These are phyloP conservation scores for Logfia minima DNA, from an alignment of 129 eudicot species.

Conservation along the genomic window DNA sequence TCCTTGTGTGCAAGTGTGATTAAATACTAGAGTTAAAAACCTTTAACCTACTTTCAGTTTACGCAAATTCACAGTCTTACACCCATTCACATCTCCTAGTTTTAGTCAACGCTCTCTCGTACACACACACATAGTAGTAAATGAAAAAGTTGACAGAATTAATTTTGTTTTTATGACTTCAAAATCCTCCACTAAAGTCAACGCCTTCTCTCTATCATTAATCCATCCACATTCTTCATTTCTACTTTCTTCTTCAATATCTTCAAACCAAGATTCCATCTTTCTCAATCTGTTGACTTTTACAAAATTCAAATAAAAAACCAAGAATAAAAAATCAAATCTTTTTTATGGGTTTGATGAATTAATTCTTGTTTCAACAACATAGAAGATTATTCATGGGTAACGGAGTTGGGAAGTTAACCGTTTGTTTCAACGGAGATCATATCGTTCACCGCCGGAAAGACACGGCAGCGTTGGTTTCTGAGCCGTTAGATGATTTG, in stretches of 20 bases:
- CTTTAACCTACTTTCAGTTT: not conserved
- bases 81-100: not conserved
- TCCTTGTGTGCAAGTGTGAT: slow-evolving; percentile 13
- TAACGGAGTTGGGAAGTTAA: slow-evolving; percentile 71
- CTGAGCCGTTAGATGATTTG: slow-evolving; percentile 76
- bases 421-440: slow-evolving; percentile 77
- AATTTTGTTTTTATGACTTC: slow-evolving; percentile 56
- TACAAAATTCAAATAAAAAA: slow-evolving; percentile 1
- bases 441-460: slow-evolving; percentile 50
- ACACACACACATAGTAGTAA: slow-evolving; percentile 22
- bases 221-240: slow-evolving; percentile 33
- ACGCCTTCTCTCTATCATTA: slow-evolving; percentile 51
- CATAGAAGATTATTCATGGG: slow-evolving; percentile 50
- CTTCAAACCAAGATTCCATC: slow-evolving; percentile 24
- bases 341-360: not conserved
- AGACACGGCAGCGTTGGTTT: slow-evolving; percentile 45
- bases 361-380: not conserved
- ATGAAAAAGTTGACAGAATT: slow-evolving; percentile 29
- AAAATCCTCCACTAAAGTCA: slow-evolving; percentile 56
- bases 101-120: slow-evolving; percentile 41
- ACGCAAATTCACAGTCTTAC: slow-evolving; percentile 19
- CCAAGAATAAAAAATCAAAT: not conserved
- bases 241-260: slow-evolving; percentile 30
- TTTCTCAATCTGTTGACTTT: slow-evolving; percentile 31
- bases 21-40: not conserved